Conservation (phyloP, 495 filamentous ascomycete genomes). For the Penicillium simplicissimum region DNA sequence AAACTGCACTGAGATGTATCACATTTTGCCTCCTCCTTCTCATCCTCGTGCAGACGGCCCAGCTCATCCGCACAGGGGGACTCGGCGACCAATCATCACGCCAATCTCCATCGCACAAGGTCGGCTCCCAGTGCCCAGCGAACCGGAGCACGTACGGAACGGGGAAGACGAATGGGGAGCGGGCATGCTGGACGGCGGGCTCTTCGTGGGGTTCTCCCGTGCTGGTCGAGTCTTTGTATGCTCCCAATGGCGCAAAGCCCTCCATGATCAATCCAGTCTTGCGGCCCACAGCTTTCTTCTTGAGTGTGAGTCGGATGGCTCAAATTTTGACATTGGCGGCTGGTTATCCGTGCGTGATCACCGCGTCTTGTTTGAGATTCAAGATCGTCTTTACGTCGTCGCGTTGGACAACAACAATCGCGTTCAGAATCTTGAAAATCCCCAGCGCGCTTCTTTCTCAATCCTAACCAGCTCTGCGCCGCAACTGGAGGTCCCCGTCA, state of each 20-base stretch:
- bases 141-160: slow-evolving; percentile 32
- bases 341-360: slow-evolving; percentile 44
- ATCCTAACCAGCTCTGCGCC: slow-evolving; percentile 38
- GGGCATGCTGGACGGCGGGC: slow-evolving; percentile 37
- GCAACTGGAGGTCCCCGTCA: slow-evolving; percentile 40
- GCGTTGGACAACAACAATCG: slow-evolving; percentile 36
- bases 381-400: slow-evolving; percentile 40
- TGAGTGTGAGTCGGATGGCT: slow-evolving; percentile 41
- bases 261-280: slow-evolving; percentile 25
- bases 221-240: slow-evolving; percentile 42
- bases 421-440: slow-evolving; percentile 29
- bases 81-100: slow-evolving; percentile 25
- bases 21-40: slow-evolving; percentile 32
- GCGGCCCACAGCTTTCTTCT: slow-evolving; percentile 30
- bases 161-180: slow-evolving; percentile 43
- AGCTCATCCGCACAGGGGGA: slow-evolving; percentile 13
- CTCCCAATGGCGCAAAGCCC: slow-evolving; percentile 40
- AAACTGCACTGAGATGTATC: slow-evolving; percentile 31
- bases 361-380: slow-evolving; percentile 45
- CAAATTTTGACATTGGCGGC: slow-evolving; percentile 40
- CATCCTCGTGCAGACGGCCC: background rate
- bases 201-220: slow-evolving; percentile 43
- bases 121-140: slow-evolving; percentile 27
- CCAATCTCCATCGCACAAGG: slow-evolving; percentile 32
- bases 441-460: slow-evolving; percentile 36